Conservation (phyloP, 139 green algal species). For the Pleodorina starrii region DNA sequence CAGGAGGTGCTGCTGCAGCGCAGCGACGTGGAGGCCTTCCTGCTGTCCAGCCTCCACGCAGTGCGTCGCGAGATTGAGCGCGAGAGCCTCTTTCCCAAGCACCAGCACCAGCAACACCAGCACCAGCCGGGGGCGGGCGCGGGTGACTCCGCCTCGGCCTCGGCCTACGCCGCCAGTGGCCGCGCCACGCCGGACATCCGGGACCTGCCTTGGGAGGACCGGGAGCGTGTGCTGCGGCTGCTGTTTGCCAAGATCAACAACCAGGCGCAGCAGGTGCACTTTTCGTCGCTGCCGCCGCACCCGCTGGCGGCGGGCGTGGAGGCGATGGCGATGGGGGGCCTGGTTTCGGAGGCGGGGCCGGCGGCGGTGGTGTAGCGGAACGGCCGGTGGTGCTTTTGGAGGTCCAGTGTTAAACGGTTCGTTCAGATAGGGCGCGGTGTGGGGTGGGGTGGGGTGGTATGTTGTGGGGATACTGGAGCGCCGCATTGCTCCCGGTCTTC, state of each 20-base stretch:
- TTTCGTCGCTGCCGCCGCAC: conserved; percentile 65
- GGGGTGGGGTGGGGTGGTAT: too few species aligned
- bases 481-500: too few species aligned
- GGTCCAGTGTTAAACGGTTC: too few species aligned
- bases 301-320: not conserved
- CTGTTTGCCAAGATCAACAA: conserved; percentile 91
- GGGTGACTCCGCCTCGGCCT: too few species aligned
- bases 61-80: conserved; percentile 70
- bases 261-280: conserved; percentile 67
- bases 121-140: not conserved
- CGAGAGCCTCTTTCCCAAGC: conserved; percentile 48
- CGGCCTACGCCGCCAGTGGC: not conserved
- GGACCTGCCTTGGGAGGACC: conserved; percentile 87
- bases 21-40: conserved; percentile 92
- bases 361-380: conserved; percentile 19
- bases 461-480: too few species aligned
- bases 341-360: conserved; percentile 9
- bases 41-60: conserved; percentile 83
- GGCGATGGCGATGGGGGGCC: not conserved
- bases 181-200: conserved; percentile 68
- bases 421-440: too few species aligned
- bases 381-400: too few species aligned
- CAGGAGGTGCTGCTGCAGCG: conserved; percentile 89
- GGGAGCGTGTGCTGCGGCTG: conserved; percentile 86
- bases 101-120: too few species aligned